These are phyloP conservation scores for Blastobotrys attinorum DNA, from an alignment of 805 yeast genomes.

Conservation along the genomic window DNA sequence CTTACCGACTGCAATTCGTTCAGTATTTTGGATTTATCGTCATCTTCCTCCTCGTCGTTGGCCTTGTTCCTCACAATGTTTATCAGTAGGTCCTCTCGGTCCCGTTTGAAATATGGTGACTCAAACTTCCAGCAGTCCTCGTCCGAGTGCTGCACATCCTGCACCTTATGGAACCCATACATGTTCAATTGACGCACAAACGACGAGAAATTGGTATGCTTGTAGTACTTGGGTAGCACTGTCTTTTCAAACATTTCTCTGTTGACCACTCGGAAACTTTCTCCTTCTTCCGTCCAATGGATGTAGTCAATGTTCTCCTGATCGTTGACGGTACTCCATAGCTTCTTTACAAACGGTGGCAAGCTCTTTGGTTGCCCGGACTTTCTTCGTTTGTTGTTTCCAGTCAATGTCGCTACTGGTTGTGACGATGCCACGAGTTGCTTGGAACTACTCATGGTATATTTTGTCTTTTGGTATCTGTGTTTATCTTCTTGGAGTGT, in stretches of 20 bases:
- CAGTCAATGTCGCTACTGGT: no score
- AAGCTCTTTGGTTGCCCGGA: slow-evolving; percentile 28
- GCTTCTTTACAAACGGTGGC: slow-evolving; percentile 86
- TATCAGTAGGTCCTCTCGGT: slow-evolving; percentile 76
- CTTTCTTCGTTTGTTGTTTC: slow-evolving; percentile 13
- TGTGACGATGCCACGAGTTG: no score
- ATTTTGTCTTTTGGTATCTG: no score
- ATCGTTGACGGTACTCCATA: slow-evolving; percentile 96
- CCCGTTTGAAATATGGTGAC: slow-evolving; percentile 69
- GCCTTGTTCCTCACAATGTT: slow-evolving; percentile 70
- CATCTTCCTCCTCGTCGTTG: slow-evolving; percentile 31
- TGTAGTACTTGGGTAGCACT: slow-evolving; percentile 85
- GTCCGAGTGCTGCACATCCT: slow-evolving; percentile 66
- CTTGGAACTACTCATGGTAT: no score
- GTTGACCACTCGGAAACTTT: slow-evolving; percentile 74
- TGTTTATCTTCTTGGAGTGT: no score
- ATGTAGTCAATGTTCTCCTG: slow-evolving; percentile 61
- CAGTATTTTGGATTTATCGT: slow-evolving; percentile 38
- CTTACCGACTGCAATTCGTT: background rate
- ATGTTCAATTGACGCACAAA: slow-evolving; percentile 93
- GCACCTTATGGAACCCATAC: slow-evolving; percentile 99
- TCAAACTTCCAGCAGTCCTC: slow-evolving; percentile 79
- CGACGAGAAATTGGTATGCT: slow-evolving; percentile 90
- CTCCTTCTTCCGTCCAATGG: slow-evolving; percentile 80
- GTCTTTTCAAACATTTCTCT: slow-evolving; percentile 76